A percentile compares a stretch with the other conserved stretches of the same genome.
Conservation (phyloP, 2,329 filamentous ascomycete species). For the Arthrobotrys entomopaga region DNA sequence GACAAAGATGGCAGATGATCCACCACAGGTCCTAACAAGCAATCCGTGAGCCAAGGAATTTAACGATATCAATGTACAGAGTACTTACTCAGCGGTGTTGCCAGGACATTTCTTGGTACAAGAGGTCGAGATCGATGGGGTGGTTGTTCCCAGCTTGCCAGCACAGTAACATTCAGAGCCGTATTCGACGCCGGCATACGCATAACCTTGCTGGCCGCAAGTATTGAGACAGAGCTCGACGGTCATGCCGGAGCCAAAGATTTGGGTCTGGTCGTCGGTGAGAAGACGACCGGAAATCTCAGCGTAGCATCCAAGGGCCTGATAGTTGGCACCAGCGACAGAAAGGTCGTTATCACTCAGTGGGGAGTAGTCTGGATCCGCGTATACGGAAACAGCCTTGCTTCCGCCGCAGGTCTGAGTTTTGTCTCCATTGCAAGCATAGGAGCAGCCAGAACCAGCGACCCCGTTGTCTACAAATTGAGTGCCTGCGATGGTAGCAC, state of each 20-base stretch:
- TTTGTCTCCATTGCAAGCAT: conserved; percentile 39
- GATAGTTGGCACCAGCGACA: conserved; percentile 35
- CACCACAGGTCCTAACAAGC: conserved; percentile 40
- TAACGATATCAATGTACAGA: no score
- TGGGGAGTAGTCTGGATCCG: conserved; percentile 39
- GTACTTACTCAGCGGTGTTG: conserved; percentile 31
- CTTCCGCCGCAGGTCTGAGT: conserved; percentile 41
- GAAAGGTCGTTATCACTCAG: conserved; percentile 26
- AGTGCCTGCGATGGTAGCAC: conserved; percentile 22
- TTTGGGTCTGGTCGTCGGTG: conserved; percentile 38
- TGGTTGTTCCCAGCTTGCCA: conserved; percentile 11
- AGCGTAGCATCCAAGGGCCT: conserved; percentile 37
- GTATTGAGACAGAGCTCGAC: conserved; percentile 43
- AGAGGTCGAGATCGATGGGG: no score
- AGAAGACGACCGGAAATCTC: conserved; percentile 39
- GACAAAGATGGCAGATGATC: conserved; percentile 25
- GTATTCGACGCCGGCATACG: conserved; percentile 50
- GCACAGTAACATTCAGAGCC: conserved; percentile 48
- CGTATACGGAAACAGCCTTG: conserved; percentile 38
- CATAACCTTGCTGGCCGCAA: conserved; percentile 46
- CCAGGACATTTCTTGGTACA: conserved; percentile 25
- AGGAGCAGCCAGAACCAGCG: conserved; percentile 22
- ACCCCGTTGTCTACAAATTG: conserved; percentile 21
- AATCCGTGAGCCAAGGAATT: no score
- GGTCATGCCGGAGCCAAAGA: conserved; percentile 42